Evolutionary conservation across 257 asterid genomes (phyloP).

Genomic region (Nicotiana attenuata): DNA sequence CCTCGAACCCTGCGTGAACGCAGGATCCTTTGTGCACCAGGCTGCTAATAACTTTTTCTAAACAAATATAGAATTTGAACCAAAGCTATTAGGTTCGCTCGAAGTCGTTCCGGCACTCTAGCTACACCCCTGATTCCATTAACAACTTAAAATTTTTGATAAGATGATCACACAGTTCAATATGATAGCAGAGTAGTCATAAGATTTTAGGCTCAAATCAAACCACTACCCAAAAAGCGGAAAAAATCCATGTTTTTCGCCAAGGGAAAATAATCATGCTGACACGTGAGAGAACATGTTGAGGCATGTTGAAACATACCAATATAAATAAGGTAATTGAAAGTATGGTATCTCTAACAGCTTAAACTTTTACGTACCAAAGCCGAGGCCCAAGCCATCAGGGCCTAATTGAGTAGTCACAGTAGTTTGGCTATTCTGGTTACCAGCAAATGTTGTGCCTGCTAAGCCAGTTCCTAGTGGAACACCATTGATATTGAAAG

Average conservation of each 20-base stretch:
- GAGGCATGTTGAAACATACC: background rate
- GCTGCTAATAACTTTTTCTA: too few relatives aligned
- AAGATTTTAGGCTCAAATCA: background rate
- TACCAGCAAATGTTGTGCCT: constrained; percentile 52
- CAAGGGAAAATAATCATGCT: background rate
- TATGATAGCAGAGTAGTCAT: background rate
- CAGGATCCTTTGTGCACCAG: too few relatives aligned
- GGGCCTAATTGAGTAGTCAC: constrained; percentile 30
- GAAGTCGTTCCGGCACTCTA: too few relatives aligned
- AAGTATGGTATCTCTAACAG: background rate
- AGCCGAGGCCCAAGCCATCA: constrained; percentile 47
- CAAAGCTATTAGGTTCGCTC: too few relatives aligned
- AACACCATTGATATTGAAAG: constrained; percentile 52
- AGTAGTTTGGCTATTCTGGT: constrained; percentile 9
- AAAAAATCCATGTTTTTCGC: background rate
- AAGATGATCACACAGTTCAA: too few relatives aligned
- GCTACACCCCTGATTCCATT: too few relatives aligned
- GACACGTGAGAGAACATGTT: background rate
- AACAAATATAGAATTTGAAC: too few relatives aligned
- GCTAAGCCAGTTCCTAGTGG: constrained; percentile 76
- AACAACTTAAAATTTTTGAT: too few relatives aligned
- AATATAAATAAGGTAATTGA: background rate
- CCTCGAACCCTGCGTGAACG: too few relatives aligned
- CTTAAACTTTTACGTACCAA: constrained; percentile 19
- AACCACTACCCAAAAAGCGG: background rate